A percentile compares a stretch with the other conserved stretches of the same genome.
Conservation (phyloP, 2,329 filamentous ascomycete species). For the Podosphaera xanthii region DNA sequence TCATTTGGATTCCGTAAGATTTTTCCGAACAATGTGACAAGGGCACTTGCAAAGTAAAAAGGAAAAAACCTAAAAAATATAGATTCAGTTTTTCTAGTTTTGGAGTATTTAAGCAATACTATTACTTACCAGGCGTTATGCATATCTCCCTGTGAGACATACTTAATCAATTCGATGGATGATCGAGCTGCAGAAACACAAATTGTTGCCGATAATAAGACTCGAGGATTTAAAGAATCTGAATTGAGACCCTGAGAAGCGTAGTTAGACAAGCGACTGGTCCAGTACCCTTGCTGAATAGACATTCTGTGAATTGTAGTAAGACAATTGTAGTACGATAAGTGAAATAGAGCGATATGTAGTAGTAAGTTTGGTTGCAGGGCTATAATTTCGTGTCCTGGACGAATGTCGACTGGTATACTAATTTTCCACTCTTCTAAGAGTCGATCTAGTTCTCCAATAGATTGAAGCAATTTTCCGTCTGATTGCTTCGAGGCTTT, state of each 20-base stretch:
- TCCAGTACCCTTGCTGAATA: constrained; percentile 96
- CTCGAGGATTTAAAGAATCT: constrained; percentile 69
- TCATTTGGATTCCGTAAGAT: constrained; percentile 91
- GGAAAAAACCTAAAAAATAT: constrained; percentile 45
- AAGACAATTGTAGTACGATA: constrained; percentile 92
- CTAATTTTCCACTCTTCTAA: constrained; percentile 91
- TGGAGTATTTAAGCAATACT: background rate
- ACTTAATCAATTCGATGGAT: constrained; percentile 83
- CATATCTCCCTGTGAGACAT: constrained; percentile 86
- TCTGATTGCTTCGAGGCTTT: constrained; percentile 80
- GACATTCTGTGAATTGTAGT: constrained; percentile 98
- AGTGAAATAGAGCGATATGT: constrained; percentile 83
- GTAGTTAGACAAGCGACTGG: constrained; percentile 78
- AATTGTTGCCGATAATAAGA: constrained; percentile 81
- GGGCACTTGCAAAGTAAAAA: constrained; percentile 87
- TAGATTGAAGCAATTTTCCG: constrained; percentile 81
- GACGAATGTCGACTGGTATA: constrained; percentile 89
- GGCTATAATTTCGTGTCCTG: constrained; percentile 86
- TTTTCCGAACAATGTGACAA: constrained; percentile 89
- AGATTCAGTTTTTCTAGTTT: background rate
- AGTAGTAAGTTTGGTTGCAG: constrained; percentile 83
- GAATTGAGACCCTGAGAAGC: constrained; percentile 88
- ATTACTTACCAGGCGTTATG: constrained; percentile 68
- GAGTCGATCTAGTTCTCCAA: constrained; percentile 76
- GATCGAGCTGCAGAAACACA: constrained; percentile 84